Percentiles rank a stretch among this genome's conserved stretches.
Evolutionary conservation across 257 asterid species (phyloP).

Genomic region (Forsythia viridissima): DNA sequence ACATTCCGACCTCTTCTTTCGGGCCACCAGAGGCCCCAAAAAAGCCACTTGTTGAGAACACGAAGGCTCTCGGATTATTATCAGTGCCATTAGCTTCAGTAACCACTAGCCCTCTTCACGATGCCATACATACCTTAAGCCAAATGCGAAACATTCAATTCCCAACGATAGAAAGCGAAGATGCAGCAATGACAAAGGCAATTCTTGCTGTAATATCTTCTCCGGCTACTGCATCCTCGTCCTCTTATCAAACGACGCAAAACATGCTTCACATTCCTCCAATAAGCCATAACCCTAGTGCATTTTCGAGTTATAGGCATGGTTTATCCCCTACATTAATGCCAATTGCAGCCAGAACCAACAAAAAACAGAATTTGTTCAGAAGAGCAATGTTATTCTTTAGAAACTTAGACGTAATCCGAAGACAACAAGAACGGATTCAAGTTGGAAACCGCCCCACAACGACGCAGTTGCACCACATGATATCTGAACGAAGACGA

Average conservation of each 20-base stretch:
- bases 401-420: conserved; percentile 38
- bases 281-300: conserved; percentile 25
- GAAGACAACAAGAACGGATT: conserved; percentile 24
- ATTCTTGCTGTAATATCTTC: conserved; percentile 57
- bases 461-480: conserved; percentile 60
- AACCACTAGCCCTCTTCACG: conserved; percentile 16
- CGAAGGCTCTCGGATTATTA: background rate
- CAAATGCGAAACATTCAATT: conserved; percentile 37
- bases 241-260: conserved; percentile 21
- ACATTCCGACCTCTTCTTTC: conserved; percentile 29
- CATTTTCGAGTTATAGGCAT: conserved; percentile 47
- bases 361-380: conserved; percentile 40
- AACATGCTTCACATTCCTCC: conserved; percentile 18
- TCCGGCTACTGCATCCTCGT: conserved; percentile 33
- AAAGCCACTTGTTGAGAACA: conserved; percentile 8
- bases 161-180: conserved; percentile 51
- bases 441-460: conserved; percentile 35
- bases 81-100: conserved; percentile 2
- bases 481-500: conserved; percentile 71
- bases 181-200: conserved; percentile 59
- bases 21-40: conserved; percentile 23
- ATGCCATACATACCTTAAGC: conserved; percentile 22
- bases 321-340: conserved; percentile 1
- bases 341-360: conserved; percentile 5
- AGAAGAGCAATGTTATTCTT: conserved; percentile 53